Percentiles rank a stretch among this genome's conserved stretches.
Evolutionary conservation across 768 basidiomycete genomes (phyloP).

Genomic region (Rhizopogon rudus): DNA sequence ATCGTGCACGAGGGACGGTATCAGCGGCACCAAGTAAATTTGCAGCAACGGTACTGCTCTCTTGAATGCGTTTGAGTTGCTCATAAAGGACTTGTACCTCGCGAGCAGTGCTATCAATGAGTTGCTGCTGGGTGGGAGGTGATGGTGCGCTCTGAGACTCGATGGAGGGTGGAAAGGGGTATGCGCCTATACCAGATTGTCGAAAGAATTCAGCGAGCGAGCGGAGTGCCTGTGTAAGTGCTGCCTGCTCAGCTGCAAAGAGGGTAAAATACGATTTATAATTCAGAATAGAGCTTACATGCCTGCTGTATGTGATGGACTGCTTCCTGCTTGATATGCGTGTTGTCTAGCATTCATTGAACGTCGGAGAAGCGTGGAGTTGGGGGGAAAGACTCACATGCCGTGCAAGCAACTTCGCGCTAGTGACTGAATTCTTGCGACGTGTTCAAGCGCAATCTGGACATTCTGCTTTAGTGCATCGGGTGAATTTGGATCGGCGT

Average conservation of each 20-base stretch:
- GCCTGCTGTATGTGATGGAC: slow-evolving; percentile 55
- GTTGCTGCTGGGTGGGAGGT: slow-evolving; percentile 40
- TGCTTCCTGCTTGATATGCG: slow-evolving; percentile 54
- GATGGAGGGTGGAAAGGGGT: slow-evolving; percentile 40
- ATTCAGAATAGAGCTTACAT: slow-evolving; percentile 2
- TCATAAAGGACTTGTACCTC: slow-evolving; percentile 46
- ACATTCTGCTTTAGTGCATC: slow-evolving; percentile 60
- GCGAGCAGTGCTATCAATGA: slow-evolving; percentile 37
- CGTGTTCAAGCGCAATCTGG: slow-evolving; percentile 41
- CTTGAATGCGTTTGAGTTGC: slow-evolving; percentile 46
- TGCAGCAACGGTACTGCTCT: slow-evolving; percentile 50
- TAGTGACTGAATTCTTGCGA: slow-evolving; percentile 42
- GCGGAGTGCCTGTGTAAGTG: slow-evolving; percentile 48
- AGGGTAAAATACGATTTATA: background rate
- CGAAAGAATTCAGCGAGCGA: slow-evolving; percentile 44
- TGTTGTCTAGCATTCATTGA: slow-evolving; percentile 39
- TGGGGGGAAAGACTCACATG: slow-evolving; percentile 38
- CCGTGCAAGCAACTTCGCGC: slow-evolving; percentile 45
- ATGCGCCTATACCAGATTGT: slow-evolving; percentile 61
- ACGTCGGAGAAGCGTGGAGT: background rate
- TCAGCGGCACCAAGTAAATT: slow-evolving; percentile 34
- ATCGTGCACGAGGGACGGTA: slow-evolving; percentile 4
- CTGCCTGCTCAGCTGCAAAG: slow-evolving; percentile 40
- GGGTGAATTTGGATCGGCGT: slow-evolving; percentile 52
- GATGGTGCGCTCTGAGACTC: slow-evolving; percentile 8